Conservation (phyloP, 2,329 filamentous ascomycete species). For the Cladosporium sp. region DNA sequence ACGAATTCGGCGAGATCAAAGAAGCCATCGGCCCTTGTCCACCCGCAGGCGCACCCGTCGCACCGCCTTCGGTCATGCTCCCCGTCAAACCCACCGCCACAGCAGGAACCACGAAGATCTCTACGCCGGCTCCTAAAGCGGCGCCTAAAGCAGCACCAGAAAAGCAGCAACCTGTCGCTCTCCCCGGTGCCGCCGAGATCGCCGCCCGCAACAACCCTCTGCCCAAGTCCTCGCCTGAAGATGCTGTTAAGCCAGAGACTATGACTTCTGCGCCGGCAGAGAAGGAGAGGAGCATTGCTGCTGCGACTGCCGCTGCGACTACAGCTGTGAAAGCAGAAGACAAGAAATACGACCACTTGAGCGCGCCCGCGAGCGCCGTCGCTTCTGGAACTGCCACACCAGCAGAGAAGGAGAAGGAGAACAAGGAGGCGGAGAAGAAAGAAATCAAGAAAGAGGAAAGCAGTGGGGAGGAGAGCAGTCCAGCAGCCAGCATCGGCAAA, state of each 20-base stretch:
- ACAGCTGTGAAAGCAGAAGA: neutral
- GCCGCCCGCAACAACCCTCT: slow-evolving; percentile 22
- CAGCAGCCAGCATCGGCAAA: neutral
- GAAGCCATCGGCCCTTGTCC: slow-evolving; percentile 68
- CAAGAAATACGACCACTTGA: slow-evolving; percentile 28
- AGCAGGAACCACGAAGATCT: slow-evolving; percentile 24
- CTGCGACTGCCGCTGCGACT: slow-evolving; percentile 26
- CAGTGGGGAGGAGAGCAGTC: neutral
- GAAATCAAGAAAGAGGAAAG: neutral
- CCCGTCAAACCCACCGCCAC: slow-evolving; percentile 26
- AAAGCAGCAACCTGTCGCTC: slow-evolving; percentile 21
- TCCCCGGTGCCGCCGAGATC: slow-evolving; percentile 40
- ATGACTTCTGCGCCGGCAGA: slow-evolving; percentile 31
- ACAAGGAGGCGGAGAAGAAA: neutral
- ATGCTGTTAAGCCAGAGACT: slow-evolving; percentile 31
- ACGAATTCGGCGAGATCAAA: slow-evolving; percentile 94
- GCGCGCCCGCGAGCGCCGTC: slow-evolving; percentile 32
- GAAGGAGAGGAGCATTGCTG: slow-evolving; percentile 32
- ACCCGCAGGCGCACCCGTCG: slow-evolving; percentile 30
- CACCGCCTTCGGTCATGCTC: slow-evolving; percentile 32
- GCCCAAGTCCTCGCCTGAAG: slow-evolving; percentile 22
- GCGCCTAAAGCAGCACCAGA: slow-evolving; percentile 22
- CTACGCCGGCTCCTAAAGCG: slow-evolving; percentile 18
- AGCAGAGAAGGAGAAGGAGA: slow-evolving; percentile 27
- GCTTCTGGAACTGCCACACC: slow-evolving; percentile 39